Evolutionary conservation across 805 yeast species (phyloP), one percentile per base, ranked within the genome.

Genomic region (Ogataea pini): DNA sequence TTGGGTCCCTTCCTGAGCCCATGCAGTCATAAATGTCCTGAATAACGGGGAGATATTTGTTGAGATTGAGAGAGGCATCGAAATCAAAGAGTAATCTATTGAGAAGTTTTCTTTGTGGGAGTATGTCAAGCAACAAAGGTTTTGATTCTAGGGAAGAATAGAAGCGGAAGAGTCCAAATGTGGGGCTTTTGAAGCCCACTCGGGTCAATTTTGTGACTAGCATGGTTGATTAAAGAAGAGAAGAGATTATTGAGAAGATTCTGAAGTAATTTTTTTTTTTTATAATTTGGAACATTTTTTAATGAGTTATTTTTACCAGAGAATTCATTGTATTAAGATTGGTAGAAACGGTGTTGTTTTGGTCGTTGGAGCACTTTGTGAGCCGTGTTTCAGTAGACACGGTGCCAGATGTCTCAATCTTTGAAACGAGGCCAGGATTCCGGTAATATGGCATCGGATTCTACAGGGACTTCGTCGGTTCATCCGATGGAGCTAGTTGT

Each of bases 21-120:
- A 80, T 50, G 24, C 69, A 60, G 12, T 71, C 64, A 59, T 86
- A 86, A 3, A 86, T 63, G 0, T 73, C 49, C 52, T 77, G 73
- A 47, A 80, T 73, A 0, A 80, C 73, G 1, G 85, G 83, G 36
- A 81, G 59, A 25, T 82, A 72, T 58, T 79, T 81, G 10, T 65
- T 64, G 54, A 77, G 80, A 1, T 81, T 72, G 34, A 81, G 70
- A 40, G 80, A 67, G 37, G 86, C 72, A 61, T 85, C 87, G 51
- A 80, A 71, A 58, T 86, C 91, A 61, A 86, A 86, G 6, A 86
- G 69, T 16, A 83, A 70, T 42, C 79, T 68, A 52, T 83, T 84
- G 42, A 85, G 63, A 19, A 77, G 67, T 48, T 76, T 77, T 61
- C 78, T 78, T 17, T 77, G 71, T 4, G 95, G 94, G 8, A 86